phyloP scores from a whole-genome alignment of 2,329 filamentous ascomycete species.

The Fragosphaeria purpurea region DNA sequence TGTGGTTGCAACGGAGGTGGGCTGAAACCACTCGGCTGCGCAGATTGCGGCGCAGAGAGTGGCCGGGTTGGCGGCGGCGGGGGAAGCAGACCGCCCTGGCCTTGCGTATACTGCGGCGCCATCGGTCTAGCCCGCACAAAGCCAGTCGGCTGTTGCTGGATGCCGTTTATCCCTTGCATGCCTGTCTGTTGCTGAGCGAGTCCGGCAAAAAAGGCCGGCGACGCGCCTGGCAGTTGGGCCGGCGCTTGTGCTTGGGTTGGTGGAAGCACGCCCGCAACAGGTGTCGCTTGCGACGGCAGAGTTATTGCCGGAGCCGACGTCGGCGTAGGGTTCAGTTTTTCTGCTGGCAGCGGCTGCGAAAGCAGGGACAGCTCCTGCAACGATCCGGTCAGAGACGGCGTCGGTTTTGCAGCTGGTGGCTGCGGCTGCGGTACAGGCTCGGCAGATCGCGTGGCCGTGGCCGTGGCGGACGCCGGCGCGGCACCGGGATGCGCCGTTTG shows the following conservation, averaged over 20 bases:
- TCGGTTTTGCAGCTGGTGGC: slow-evolving; percentile 22
- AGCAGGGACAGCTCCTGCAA: slow-evolving; percentile 49
- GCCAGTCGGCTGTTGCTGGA: slow-evolving; percentile 30
- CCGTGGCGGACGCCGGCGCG: slow-evolving; percentile 20
- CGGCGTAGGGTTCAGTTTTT: slow-evolving; percentile 24
- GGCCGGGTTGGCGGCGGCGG: slow-evolving; percentile 63
- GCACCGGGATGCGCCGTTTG: slow-evolving; percentile 34
- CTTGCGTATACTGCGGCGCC: slow-evolving; percentile 53
- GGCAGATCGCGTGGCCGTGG: slow-evolving; percentile 30
- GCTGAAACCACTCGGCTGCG: slow-evolving; percentile 61
- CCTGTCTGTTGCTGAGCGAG: slow-evolving; percentile 38
- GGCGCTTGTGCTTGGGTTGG: slow-evolving; percentile 7
- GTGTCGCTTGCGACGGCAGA: slow-evolving; percentile 23
- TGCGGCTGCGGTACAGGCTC: slow-evolving; percentile 22
- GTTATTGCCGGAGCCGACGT: slow-evolving; percentile 21
- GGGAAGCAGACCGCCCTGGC: slow-evolving; percentile 56
- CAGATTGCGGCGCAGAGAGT: slow-evolving; percentile 77
- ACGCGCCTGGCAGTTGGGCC: slow-evolving; percentile 42
- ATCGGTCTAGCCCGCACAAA: slow-evolving; percentile 58
- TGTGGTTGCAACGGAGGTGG: slow-evolving; percentile 72
- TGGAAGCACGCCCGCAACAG: slow-evolving; percentile 13
- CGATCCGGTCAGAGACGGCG: slow-evolving; percentile 55
- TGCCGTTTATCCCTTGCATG: slow-evolving; percentile 29
- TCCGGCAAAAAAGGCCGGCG: slow-evolving; percentile 47
- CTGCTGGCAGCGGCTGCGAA: slow-evolving; percentile 41